Evolutionary conservation across 1,284 basidiomycete species (phyloP), one percentile per base, ranked within the genome.

Genomic region (Moesziomyces aphidis): DNA sequence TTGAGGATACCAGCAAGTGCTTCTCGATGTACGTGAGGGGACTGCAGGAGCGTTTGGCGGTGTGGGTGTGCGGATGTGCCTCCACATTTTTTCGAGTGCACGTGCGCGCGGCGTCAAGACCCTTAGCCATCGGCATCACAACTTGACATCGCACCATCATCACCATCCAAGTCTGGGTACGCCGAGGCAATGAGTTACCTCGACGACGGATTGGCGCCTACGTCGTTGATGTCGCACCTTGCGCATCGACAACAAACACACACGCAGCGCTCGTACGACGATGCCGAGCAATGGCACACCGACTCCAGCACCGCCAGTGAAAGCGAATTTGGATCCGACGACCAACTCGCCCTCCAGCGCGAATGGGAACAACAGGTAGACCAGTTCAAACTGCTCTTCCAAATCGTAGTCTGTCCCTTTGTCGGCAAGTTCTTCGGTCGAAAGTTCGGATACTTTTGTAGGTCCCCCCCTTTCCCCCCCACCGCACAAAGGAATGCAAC

Each of bases 341-440:
- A 66, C 26, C 48, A 44, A 4, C 36, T 42, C 9, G 69, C 59
- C 8, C 50, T 73, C 0, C 67, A 77, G 28, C 54, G 45, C 22
- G 77, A 78, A 49, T 78, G 77, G 77, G 68, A 78, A 26, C 71
- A 76, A 42, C 67, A 72, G 24, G 9, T 78, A 8, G 56, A 58
- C 1, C 77, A 78, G 49, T 49, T 78, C 15, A 67, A 77, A 36
- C 22, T 73, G 15, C 66, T 72, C 50, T 47, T 76, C 26, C 71
- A 76, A 22, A 67, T 78, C 68, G 61, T 78, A 47, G 44, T 78
- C 26, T 62, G 63, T 5, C 77, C 77, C 13, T 77, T 75, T 57
- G 61, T 70, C 0, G 77, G 71, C 36, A 78, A 78, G 42, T 77
- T 64, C 28, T 61, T 76, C 19, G 77, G 77, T 9, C 46, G 77